Conservation (phyloP, 140 eudicot species). For the Senecio squalidus region DNA sequence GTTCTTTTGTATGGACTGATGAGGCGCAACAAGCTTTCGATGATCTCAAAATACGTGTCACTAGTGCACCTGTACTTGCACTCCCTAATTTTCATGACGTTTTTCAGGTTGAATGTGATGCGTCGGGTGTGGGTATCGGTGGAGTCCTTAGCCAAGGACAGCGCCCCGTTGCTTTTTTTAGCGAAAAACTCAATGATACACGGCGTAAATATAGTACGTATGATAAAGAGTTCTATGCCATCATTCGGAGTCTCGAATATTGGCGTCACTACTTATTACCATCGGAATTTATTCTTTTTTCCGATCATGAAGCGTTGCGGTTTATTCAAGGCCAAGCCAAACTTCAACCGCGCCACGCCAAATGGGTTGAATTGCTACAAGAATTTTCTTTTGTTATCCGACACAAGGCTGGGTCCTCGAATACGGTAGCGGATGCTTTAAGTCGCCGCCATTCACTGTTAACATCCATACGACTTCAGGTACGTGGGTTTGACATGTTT, state of each 20-base stretch:
- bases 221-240: no score
- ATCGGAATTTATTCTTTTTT: constrained; percentile 7
- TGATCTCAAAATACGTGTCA: no score
- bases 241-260: no score
- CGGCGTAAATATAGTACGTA: neutral
- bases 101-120: no score
- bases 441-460: constrained; percentile 5
- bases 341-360: constrained; percentile 5
- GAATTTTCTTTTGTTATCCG: constrained; percentile 8
- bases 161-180: neutral
- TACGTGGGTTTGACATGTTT: constrained; percentile 17
- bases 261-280: no score
- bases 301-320: constrained; percentile 18
- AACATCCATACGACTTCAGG: neutral
- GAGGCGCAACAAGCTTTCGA: no score
- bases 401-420: constrained; percentile 2
- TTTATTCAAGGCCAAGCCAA: constrained; percentile 1
- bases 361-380: constrained; percentile 13
- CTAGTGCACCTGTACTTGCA: no score
- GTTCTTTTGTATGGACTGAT: no score
- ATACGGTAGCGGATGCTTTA: constrained; percentile 17
- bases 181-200: neutral
- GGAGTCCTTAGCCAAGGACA: no score
- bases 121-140: no score
- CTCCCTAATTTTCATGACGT: no score